Evolutionary conservation across 2,329 filamentous ascomycete species (phyloP), one percentile per base, ranked within the genome.

Genomic region (Pezicula radicicola): DNA sequence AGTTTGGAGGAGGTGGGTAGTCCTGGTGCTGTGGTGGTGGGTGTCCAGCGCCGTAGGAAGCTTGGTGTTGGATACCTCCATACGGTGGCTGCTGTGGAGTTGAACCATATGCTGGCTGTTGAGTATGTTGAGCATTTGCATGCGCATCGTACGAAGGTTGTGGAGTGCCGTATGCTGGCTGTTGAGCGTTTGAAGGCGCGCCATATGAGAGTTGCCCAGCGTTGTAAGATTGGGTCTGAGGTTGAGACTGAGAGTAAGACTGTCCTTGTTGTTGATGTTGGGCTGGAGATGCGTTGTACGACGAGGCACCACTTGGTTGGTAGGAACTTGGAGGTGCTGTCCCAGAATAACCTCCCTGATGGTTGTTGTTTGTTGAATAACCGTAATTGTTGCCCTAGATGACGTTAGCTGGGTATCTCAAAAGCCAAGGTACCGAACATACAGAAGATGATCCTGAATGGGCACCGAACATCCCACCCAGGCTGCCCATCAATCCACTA

Each of bases 271-370:
- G 27, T 36, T 47, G 45, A 4, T 51, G 54, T 10, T 33, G 42
- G 12, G 28, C 28, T 4, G 49, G 28, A 25, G 52, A 53, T 41
- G 55, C 50, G 28, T 56, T 54, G 49, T 61, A 60, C 12, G 49
- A 51, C 16, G 51, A 50, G 21, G 55, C 50, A 16, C 57, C 60
- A 36, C 55, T 50, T 27, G 75, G 70, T 60, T 84, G 79, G 65
- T 86, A 86, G 6, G 80, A 77, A 13, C 77, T 68, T n/a, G 82
- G 79, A 12, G 86, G 86, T 37, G 84, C 81, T 51, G 80, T 75
- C 50, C 84, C 85, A 43, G 63, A 54, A 73, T 88, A 89, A 36
- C 75, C 74, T 42, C 79, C 78, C 55, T 76, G 66, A 41, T 78
- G 72, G 15, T 46, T 46, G 28, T 53, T 56, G 19, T 74, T 67